Conservation (phyloP, 176 grass and related monocot genomes). For the Aegilops longissima region DNA sequence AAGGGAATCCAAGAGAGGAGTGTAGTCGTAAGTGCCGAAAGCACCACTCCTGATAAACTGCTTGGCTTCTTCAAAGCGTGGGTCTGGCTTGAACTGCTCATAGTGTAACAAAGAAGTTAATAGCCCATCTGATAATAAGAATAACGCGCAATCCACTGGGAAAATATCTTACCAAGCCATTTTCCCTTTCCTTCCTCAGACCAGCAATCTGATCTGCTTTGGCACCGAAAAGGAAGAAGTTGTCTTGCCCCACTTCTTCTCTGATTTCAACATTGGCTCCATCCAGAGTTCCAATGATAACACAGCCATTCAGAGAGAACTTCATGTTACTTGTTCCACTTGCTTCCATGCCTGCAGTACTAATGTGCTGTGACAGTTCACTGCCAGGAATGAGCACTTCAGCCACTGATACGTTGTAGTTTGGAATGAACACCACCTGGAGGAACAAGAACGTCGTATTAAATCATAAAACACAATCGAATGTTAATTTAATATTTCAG, state of each 20-base stretch:
- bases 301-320: slow-evolving; percentile 90
- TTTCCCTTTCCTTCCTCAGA: slow-evolving; percentile 92
- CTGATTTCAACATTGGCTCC: slow-evolving; percentile 99
- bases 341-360: slow-evolving; percentile 99
- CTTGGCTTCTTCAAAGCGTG: slow-evolving; percentile 93
- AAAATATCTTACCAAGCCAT: slow-evolving; percentile 61
- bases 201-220: slow-evolving; percentile 84
- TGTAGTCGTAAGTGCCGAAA: slow-evolving; percentile 88
- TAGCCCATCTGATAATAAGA: slow-evolving; percentile 19
- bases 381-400: slow-evolving; percentile 98
- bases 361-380: slow-evolving; percentile 92
- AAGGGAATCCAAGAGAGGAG: slow-evolving; percentile 84
- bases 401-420: slow-evolving; percentile 97
- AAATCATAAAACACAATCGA: background rate
- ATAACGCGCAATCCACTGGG: background rate
- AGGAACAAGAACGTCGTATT: background rate
- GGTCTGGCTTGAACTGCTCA: slow-evolving; percentile 88
- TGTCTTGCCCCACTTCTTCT: slow-evolving; percentile 91
- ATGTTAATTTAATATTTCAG: background rate
- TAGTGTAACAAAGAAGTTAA: slow-evolving; percentile 18
- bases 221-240: slow-evolving; percentile 99
- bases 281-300: slow-evolving; percentile 98
- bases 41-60: slow-evolving; percentile 68
- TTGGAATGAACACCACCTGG: slow-evolving; percentile 96
- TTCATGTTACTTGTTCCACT: slow-evolving; percentile 99